phyloP scores from a whole-genome alignment of 176 grass and related monocot species.

The Cenchrus americanus region DNA sequence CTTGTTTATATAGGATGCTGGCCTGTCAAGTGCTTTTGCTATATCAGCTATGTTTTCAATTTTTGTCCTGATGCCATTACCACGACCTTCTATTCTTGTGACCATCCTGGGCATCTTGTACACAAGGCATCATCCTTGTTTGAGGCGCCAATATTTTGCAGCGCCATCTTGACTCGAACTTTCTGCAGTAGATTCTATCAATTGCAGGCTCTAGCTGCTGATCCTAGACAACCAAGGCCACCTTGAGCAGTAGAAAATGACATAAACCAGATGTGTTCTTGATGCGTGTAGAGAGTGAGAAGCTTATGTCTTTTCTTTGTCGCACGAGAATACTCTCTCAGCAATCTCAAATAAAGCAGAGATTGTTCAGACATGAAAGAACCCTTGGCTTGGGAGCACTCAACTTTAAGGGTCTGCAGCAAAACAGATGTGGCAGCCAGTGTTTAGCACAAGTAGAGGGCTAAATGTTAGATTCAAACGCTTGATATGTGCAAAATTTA shows the following conservation, averaged over 20 bases:
- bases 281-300: slow-evolving; percentile 45
- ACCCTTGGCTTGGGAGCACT: slow-evolving; percentile 37
- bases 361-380: slow-evolving; percentile 70
- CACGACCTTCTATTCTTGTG: slow-evolving; percentile 73
- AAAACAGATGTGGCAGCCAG: slow-evolving; percentile 28
- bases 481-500: no score
- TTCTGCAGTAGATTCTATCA: not conserved
- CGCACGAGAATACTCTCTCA: slow-evolving; percentile 57
- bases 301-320: slow-evolving; percentile 48
- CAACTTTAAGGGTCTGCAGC: slow-evolving; percentile 36
- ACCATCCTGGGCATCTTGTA: slow-evolving; percentile 95
- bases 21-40: slow-evolving; percentile 70
- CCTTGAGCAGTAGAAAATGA: slow-evolving; percentile 19
- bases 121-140: slow-evolving; percentile 92
- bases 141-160: slow-evolving; percentile 83
- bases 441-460: not conserved
- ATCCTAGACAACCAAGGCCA: slow-evolving; percentile 8
- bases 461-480: not conserved
- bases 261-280: slow-evolving; percentile 20
- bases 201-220: not conserved
- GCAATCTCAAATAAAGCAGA: slow-evolving; percentile 54
- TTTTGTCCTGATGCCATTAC: slow-evolving; percentile 80
- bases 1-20: slow-evolving; percentile 78
- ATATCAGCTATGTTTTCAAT: slow-evolving; percentile 81
- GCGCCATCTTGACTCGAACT: slow-evolving; percentile 53